These are phyloP conservation scores for Mycena rebaudengoi DNA, from an alignment of 768 basidiomycete species.

Conservation along the genomic window DNA sequence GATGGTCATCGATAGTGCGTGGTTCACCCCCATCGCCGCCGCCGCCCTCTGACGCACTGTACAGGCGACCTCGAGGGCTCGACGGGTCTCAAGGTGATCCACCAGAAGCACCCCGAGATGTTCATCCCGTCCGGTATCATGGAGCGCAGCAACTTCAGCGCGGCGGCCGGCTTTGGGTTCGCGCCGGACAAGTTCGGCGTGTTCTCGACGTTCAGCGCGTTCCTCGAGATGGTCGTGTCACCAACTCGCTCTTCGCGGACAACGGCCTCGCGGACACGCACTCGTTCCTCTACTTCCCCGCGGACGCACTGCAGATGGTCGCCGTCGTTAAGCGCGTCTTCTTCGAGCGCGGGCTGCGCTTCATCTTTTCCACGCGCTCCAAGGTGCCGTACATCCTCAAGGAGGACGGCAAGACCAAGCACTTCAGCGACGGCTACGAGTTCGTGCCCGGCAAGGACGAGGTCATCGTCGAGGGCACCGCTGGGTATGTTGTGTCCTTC, in stretches of 20 bases:
- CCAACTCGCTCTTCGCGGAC: constrained; percentile 90
- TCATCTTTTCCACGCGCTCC: constrained; percentile 89
- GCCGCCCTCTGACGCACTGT: constrained; percentile 10
- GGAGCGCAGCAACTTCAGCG: constrained; percentile 86
- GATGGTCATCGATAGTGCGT: constrained; percentile 87
- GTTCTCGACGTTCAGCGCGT: constrained; percentile 91
- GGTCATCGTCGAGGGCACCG: constrained; percentile 76
- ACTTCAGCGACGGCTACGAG: constrained; percentile 75
- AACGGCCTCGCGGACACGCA: constrained; percentile 85
- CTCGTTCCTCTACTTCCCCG: constrained; percentile 89
- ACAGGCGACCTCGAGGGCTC: constrained; percentile 88
- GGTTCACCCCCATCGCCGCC: neutral
- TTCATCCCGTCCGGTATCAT: constrained; percentile 86
- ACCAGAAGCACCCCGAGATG: constrained; percentile 90
- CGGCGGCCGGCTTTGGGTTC: constrained; percentile 89
- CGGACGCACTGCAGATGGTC: constrained; percentile 82
- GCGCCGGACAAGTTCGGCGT: constrained; percentile 84
- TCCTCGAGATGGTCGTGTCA: constrained; percentile 88
- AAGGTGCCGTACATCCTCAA: constrained; percentile 90
- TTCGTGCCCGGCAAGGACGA: constrained; percentile 90
- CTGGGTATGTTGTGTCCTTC: constrained; percentile 85
- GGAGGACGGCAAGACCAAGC: constrained; percentile 71
- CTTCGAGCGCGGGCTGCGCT: constrained; percentile 84
- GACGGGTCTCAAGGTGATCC: constrained; percentile 87
- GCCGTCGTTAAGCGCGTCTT: constrained; percentile 81